Percentiles rank a stretch among this genome's conserved stretches.
phyloP scores from a whole-genome alignment of 345 rosid genomes.

The Corymbia maculata region DNA sequence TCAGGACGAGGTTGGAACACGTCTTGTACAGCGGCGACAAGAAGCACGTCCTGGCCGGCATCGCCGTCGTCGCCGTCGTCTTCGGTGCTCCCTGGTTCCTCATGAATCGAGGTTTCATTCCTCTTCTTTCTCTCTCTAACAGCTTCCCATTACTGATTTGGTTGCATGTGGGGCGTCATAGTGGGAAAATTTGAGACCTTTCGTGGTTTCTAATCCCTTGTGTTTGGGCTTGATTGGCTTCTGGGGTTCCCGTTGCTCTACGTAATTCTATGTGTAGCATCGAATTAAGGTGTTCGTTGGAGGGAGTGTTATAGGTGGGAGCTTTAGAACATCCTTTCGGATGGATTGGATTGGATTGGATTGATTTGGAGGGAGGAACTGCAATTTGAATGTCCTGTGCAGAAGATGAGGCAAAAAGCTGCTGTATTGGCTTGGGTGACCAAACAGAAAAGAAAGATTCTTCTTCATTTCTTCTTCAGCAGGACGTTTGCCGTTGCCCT shows the following conservation, averaged over 20 bases:
- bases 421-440: background rate
- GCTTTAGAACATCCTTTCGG: background rate
- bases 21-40: conserved; percentile 80
- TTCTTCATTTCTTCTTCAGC: background rate
- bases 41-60: conserved; percentile 74
- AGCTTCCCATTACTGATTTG: background rate
- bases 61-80: conserved; percentile 39
- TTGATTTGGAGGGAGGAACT: background rate
- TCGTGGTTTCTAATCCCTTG: background rate
- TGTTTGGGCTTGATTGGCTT: background rate
- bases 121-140: background rate
- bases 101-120: conserved; percentile 64
- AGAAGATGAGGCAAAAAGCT: background rate
- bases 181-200: background rate
- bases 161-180: background rate
- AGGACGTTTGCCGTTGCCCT: background rate
- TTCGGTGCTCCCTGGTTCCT: conserved; percentile 82
- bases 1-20: conserved; percentile 48
- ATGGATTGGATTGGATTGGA: background rate
- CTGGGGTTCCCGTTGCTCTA: background rate
- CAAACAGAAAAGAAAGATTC: background rate
- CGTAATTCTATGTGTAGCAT: background rate
- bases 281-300: background rate
- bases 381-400: background rate
- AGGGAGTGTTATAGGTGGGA: background rate